These are phyloP conservation scores for Pythium volutum DNA, from an alignment of 352 stramenopile species.

Conservation along the genomic window DNA sequence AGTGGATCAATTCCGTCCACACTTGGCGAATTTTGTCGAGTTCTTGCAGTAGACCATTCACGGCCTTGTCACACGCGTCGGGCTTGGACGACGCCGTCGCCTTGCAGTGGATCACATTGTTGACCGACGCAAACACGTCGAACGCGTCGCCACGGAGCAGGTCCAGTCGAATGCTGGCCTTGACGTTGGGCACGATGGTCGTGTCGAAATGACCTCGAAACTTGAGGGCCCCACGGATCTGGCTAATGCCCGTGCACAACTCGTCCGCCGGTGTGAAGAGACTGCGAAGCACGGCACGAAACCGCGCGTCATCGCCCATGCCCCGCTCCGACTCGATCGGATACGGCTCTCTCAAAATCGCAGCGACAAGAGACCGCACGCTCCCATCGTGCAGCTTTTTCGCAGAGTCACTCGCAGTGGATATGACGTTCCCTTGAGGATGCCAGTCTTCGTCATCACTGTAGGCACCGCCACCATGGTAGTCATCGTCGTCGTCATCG, in stretches of 20 bases:
- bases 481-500: slow-evolving; percentile 43
- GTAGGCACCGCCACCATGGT: slow-evolving; percentile 23
- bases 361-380: slow-evolving; percentile 23
- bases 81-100: slow-evolving; percentile 38
- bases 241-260: slow-evolving; percentile 55
- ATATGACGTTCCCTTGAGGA: slow-evolving; percentile 8
- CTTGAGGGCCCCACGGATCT: slow-evolving; percentile 55
- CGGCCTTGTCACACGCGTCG: slow-evolving; percentile 61
- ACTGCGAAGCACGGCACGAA: slow-evolving; percentile 69
- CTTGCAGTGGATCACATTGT: slow-evolving; percentile 57
- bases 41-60: slow-evolving; percentile 53
- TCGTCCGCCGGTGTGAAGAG: slow-evolving; percentile 68
- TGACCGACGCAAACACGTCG: slow-evolving; percentile 61
- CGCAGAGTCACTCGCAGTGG: neutral
- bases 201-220: slow-evolving; percentile 47
- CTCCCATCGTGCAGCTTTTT: slow-evolving; percentile 3
- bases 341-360: slow-evolving; percentile 42
- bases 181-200: slow-evolving; percentile 61
- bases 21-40: slow-evolving; percentile 46
- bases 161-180: slow-evolving; percentile 63
- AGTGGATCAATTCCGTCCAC: slow-evolving; percentile 72
- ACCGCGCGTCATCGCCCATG: slow-evolving; percentile 45
- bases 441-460: slow-evolving; percentile 30
- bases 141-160: slow-evolving; percentile 51
- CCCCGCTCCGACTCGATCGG: slow-evolving; percentile 42